A percentile compares a stretch with the other conserved stretches of the same genome.
Evolutionary conservation across 1,284 basidiomycete genomes (phyloP).

Genomic region (Pseudozyma sp.): DNA sequence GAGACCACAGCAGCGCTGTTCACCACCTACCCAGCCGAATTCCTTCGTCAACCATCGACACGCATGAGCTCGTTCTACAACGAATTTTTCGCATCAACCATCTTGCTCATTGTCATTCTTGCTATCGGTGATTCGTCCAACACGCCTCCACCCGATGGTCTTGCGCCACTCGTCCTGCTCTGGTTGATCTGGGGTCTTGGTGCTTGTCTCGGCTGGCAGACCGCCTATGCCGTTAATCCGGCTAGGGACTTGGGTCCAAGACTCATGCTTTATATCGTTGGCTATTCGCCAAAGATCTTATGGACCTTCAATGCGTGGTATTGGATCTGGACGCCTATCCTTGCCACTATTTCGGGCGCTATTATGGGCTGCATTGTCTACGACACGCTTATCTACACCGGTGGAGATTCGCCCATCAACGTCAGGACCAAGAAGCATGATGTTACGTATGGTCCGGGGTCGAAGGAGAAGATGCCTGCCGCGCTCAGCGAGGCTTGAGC

Average conservation of each 20-base stretch:
- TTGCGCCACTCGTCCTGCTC: constrained; percentile 75
- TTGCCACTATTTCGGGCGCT: constrained; percentile 63
- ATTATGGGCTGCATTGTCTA: constrained; percentile 69
- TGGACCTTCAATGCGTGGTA: constrained; percentile 75
- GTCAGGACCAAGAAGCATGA: constrained; percentile 13
- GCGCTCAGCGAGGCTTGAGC: constrained; percentile 35
- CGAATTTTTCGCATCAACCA: constrained; percentile 56
- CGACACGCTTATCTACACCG: constrained; percentile 69
- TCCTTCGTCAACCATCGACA: constrained; percentile 44
- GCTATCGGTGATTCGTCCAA: constrained; percentile 69
- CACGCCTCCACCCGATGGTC: constrained; percentile 72
- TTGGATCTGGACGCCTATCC: constrained; percentile 79
- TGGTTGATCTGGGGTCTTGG: constrained; percentile 74
- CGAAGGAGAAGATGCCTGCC: constrained; percentile 48
- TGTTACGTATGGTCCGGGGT: constrained; percentile 10
- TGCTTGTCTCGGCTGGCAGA: constrained; percentile 75
- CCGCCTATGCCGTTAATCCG: constrained; percentile 76
- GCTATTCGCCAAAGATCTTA: constrained; percentile 73
- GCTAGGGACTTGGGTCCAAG: constrained; percentile 77
- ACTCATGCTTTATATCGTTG: constrained; percentile 75
- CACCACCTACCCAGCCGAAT: constrained; percentile 74
- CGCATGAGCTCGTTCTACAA: constrained; percentile 52
- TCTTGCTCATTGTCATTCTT: constrained; percentile 60
- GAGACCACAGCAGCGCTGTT: constrained; percentile 76
- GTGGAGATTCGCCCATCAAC: constrained; percentile 67